phyloP scores from a whole-genome alignment of 1,284 basidiomycete species.

The Fomitopsis schrenkii region DNA sequence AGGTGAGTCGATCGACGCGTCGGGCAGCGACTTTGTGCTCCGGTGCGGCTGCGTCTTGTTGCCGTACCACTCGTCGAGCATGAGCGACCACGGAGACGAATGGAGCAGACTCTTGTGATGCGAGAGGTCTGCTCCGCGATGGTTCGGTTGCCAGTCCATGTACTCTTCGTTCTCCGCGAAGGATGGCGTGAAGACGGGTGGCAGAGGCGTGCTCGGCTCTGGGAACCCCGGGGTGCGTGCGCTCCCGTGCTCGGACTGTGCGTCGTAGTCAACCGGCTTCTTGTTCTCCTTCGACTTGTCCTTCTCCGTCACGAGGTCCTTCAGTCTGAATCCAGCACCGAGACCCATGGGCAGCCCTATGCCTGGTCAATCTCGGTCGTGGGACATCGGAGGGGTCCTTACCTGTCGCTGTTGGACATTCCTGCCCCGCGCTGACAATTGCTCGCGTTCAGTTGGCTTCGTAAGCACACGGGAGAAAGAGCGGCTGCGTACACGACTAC shows the following conservation, averaged over 20 bases:
- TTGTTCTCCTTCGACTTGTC: constrained; percentile 25
- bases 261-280: constrained; percentile 10
- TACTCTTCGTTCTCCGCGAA: not conserved
- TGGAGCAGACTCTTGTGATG: constrained; percentile 12
- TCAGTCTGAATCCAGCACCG: constrained; percentile 69
- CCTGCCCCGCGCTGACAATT: constrained; percentile 68
- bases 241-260: constrained; percentile 6
- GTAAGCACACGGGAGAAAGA: constrained; percentile 4
- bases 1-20: not conserved
- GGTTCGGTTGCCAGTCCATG: not conserved
- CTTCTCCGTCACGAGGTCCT: constrained; percentile 38
- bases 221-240: not conserved
- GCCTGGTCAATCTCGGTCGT: constrained; percentile 26
- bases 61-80: constrained; percentile 70
- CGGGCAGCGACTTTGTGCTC: not conserved
- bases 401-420: constrained; percentile 75
- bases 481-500: constrained; percentile 60
- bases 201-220: not conserved
- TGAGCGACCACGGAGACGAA: constrained; percentile 61
- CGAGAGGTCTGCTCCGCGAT: constrained; percentile 1
- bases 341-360: constrained; percentile 71
- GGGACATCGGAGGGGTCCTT: constrained; percentile 8
- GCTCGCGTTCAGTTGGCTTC: constrained; percentile 6
- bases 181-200: not conserved
- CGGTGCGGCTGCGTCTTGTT: constrained; percentile 28